A percentile compares a stretch with the other conserved stretches of the same genome.
Conservation (phyloP, 345 rosid species). For the Gossypium arboreum region DNA sequence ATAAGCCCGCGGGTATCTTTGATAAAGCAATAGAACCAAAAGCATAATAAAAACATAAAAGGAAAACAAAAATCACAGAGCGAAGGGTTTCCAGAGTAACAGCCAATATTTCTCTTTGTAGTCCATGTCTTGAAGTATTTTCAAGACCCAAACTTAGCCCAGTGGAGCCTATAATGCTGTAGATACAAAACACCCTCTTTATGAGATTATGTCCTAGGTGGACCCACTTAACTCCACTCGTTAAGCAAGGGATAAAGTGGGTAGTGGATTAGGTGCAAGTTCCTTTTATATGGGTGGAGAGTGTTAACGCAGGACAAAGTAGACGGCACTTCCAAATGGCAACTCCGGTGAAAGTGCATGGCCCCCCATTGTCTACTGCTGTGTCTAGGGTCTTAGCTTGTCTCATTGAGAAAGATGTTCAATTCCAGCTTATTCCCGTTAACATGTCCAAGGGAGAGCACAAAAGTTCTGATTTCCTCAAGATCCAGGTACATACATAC, state of each 20-base stretch:
- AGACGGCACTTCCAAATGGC: constrained; percentile 26
- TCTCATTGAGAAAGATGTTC: constrained; percentile 58
- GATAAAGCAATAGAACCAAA: too few relatives aligned
- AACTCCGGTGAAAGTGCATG: constrained; percentile 58
- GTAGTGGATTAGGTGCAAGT: not conserved
- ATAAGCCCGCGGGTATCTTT: too few relatives aligned
- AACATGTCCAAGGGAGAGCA: constrained; percentile 59
- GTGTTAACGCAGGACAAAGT: not conserved
- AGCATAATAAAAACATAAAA: too few relatives aligned
- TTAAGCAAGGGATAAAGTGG: constrained; percentile 25
- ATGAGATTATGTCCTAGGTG: not conserved
- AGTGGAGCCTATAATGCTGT: not conserved
- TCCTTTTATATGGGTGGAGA: constrained; percentile 22
- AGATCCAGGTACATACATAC: constrained; percentile 36
- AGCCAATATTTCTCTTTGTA: too few relatives aligned
- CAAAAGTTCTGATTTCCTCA: constrained; percentile 61
- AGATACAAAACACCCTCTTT: not conserved
- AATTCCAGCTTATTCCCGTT: constrained; percentile 53
- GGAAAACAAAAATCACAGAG: too few relatives aligned
- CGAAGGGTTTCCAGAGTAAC: too few relatives aligned
- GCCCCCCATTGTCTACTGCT: constrained; percentile 55
- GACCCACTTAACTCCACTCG: not conserved
- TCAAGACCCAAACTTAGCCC: not conserved
- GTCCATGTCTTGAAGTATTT: too few relatives aligned
- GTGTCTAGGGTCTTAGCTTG: constrained; percentile 64